These are phyloP conservation scores for Kodamaea fungicola DNA, from an alignment of 1,139 yeast species.

Conservation along the genomic window DNA sequence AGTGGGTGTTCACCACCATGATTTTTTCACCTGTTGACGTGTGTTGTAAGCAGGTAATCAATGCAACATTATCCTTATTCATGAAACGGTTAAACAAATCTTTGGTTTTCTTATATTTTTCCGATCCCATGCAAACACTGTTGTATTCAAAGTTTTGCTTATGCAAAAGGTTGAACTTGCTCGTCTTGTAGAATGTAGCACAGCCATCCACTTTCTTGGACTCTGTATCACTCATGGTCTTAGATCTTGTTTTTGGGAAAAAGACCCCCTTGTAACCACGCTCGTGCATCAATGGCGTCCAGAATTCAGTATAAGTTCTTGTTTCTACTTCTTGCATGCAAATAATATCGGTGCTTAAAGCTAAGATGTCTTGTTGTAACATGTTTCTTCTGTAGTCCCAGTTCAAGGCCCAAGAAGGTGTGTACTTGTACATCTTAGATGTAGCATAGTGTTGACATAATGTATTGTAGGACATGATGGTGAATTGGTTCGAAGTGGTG, in stretches of 20 bases:
- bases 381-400: constrained; percentile 89
- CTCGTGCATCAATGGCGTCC: constrained; percentile 72
- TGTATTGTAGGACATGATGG: constrained; percentile 84
- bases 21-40: constrained; percentile 66
- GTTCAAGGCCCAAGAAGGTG: constrained; percentile 95
- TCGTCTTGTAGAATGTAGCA: constrained; percentile 78
- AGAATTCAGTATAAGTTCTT: constrained; percentile 76
- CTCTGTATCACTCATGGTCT: constrained; percentile 81
- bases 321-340: constrained; percentile 97
- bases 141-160: constrained; percentile 82
- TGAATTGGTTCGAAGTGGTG: constrained; percentile 45
- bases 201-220: constrained; percentile 96
- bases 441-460: constrained; percentile 96
- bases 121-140: constrained; percentile 82
- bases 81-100: constrained; percentile 94
- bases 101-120: constrained; percentile 86
- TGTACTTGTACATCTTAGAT: constrained; percentile 83
- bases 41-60: constrained; percentile 76
- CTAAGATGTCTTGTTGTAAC: constrained; percentile 67
- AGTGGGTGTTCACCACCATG: constrained; percentile 83
- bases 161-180: constrained; percentile 66
- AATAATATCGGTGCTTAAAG: constrained; percentile 67
- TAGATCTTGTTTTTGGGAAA: constrained; percentile 87
- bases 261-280: constrained; percentile 80
- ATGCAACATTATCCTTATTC: constrained; percentile 92